Conservation (phyloP, 495 filamentous ascomycete species). For the Talaromyces borbonicus region DNA sequence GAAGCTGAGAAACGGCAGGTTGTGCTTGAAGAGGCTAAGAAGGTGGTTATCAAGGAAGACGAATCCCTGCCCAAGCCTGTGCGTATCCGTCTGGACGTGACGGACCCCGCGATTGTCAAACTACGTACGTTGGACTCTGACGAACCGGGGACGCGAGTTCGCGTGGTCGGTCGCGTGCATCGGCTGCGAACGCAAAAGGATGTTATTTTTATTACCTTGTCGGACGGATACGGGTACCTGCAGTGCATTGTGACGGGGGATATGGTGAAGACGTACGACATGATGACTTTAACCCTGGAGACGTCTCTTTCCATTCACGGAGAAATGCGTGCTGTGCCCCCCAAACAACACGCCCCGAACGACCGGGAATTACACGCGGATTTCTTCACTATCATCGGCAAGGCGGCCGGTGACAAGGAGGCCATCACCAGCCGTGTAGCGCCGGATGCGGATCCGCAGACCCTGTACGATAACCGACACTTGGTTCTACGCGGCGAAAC, state of each 20-base stretch:
- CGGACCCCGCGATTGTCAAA: conserved; percentile 47
- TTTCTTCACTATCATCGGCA: conserved; percentile 79
- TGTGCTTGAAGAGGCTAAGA: conserved; percentile 78
- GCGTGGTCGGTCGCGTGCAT: conserved; percentile 79
- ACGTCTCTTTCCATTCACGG: conserved; percentile 82
- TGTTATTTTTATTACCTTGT: conserved; percentile 74
- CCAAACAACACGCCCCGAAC: conserved; percentile 70
- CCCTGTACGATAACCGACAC: conserved; percentile 82
- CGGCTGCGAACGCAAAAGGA: conserved; percentile 77
- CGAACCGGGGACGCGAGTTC: conserved; percentile 64
- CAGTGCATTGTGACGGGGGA: conserved; percentile 81
- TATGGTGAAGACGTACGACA: conserved; percentile 86
- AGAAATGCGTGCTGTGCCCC: conserved; percentile 77
- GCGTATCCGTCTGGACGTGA: conserved; percentile 63
- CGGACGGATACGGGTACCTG: conserved; percentile 82
- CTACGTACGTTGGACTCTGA: conserved; percentile 43
- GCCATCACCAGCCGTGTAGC: conserved; percentile 89
- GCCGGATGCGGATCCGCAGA: conserved; percentile 66
- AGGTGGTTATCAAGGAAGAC: conserved; percentile 75
- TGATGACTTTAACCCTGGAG: conserved; percentile 76
- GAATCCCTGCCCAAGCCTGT: conserved; percentile 65
- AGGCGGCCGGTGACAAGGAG: conserved; percentile 80
- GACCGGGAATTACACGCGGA: conserved; percentile 90
- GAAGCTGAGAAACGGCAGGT: conserved; percentile 56
- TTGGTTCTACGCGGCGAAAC: conserved; percentile 84